Conservation (phyloP, 1,284 basidiomycete genomes). For the Moesziomyces aphidis region DNA sequence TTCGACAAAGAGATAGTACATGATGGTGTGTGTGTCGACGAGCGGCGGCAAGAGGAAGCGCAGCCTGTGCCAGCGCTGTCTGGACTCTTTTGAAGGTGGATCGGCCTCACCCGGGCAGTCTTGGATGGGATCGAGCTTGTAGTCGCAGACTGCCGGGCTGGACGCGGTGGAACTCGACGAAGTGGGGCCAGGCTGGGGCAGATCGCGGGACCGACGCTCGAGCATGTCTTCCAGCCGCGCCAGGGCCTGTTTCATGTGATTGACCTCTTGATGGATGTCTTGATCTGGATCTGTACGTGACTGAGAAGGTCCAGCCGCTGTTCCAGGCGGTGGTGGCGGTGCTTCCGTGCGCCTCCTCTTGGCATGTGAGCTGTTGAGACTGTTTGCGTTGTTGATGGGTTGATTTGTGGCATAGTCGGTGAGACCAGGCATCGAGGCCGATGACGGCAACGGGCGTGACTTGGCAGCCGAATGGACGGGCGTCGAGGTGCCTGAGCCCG, state of each 20-base stretch:
- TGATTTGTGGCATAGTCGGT: not conserved
- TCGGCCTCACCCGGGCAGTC: conserved; percentile 14
- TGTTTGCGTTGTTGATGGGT: not conserved
- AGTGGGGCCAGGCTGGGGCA: too few relatives aligned
- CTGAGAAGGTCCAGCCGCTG: not conserved
- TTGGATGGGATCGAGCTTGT: conserved; percentile 7
- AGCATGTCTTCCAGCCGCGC: conserved; percentile 25
- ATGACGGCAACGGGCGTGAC: conserved; percentile 4
- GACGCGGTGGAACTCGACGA: not conserved
- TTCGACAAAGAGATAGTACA: conserved; percentile 28
- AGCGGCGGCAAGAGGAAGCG: conserved; percentile 24
- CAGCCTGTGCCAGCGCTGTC: conserved; percentile 24
- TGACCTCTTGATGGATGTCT: conserved; percentile 16
- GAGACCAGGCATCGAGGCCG: conserved; percentile 15
- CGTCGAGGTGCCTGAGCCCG: conserved; percentile 5
- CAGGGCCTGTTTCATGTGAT: conserved; percentile 22
- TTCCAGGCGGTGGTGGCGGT: not conserved
- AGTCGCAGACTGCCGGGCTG: not conserved
- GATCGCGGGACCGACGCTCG: not conserved
- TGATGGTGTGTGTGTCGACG: conserved; percentile 31
- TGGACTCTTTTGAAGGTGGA: conserved; percentile 14
- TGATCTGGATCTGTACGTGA: not conserved
- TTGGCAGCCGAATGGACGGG: not conserved
- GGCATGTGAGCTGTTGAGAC: conserved; percentile 1
- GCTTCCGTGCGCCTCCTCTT: conserved; percentile 17